These are phyloP conservation scores for Sporothrix brunneoviolacea DNA, from an alignment of 2,329 filamentous ascomycete genomes.

Conservation along the genomic window DNA sequence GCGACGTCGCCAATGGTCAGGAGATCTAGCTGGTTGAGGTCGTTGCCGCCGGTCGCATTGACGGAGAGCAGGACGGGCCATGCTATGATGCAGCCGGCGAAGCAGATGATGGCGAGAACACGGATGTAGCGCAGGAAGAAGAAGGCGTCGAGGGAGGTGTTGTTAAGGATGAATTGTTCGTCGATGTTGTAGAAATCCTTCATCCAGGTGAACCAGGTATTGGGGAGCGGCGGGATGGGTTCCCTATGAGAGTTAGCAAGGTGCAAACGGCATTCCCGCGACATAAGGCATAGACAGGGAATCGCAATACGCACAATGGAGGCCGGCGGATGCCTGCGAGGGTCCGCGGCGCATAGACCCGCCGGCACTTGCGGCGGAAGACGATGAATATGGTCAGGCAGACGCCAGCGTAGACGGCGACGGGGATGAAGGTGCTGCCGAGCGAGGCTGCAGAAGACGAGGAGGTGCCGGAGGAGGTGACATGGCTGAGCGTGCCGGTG, in stretches of 20 bases:
- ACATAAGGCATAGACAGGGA: too few relatives aligned
- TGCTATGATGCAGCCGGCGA: constrained; percentile 73
- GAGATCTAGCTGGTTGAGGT: constrained; percentile 57
- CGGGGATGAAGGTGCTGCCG: constrained; percentile 47
- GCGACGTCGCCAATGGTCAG: constrained; percentile 48
- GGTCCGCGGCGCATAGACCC: constrained; percentile 51
- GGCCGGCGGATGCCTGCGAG: constrained; percentile 40
- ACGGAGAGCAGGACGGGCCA: constrained; percentile 82
- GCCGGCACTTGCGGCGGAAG: constrained; percentile 39
- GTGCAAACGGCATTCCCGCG: constrained; percentile 31
- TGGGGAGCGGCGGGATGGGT: constrained; percentile 48
- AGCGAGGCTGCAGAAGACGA: constrained; percentile 36
- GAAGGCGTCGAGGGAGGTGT: constrained; percentile 83
- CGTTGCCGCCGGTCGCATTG: constrained; percentile 72
- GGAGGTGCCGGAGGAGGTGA: constrained; percentile 28
- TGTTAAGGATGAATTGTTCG: constrained; percentile 75
- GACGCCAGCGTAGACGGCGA: constrained; percentile 40
- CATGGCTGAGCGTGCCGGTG: constrained; percentile 30
- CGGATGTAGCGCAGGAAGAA: constrained; percentile 82
- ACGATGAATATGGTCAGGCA: constrained; percentile 47
- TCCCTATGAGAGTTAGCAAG: constrained; percentile 34
- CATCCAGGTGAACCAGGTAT: constrained; percentile 58
- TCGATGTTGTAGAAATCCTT: constrained; percentile 53
- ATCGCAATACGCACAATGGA: constrained; percentile 56
- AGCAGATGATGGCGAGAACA: constrained; percentile 66